Evolutionary conservation across 441 rosid species (phyloP), one percentile per base, ranked within the genome.

Genomic region (Lepidium campestre): DNA sequence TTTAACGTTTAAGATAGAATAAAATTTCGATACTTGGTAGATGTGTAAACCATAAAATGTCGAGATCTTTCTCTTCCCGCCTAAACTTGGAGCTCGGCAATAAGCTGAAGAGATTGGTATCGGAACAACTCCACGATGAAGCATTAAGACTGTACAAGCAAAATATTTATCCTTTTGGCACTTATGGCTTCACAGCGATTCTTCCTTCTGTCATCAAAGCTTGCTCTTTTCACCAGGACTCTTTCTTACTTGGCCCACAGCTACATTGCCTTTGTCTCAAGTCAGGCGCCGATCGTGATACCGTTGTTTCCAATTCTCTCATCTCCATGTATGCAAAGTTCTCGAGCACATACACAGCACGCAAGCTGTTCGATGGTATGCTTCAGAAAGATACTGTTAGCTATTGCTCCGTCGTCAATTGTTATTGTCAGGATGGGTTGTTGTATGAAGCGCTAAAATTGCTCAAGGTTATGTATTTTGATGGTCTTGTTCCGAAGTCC

Each of bases 171-270:
- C 76, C 80, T 54, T 49, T 74, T 15, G 65, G 55, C 4, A 40
- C 71, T 57, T 5, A 29, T 68, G 67, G 78, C 62, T 32, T 52
- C 78, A 55, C 76, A 59, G 5, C 68, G 41, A 62, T 81, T 57
- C 79, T 83, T 57, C 86, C 86, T 54, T 73, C 84, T 4, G 47
- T 83, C 10, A 69, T 79, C 74, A 83, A 78, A 79, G 85, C 85
- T 41, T 79, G 72, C 72, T 58, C 78, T 66, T 67, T 53, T 40
- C 32, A 74, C 63, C 48, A 39, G 0, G 52, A 59, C 49, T 49
- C 68, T 54, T 63, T 35, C 13, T 45, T 61, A 47, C 69, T 72
- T 15, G 86, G 75, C 60, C 31, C 57, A 11, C 85, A 82, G 62
- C 74, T 82, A 47, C 83, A 80, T 34, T 57, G 71, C 55, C 9